These are phyloP conservation scores for Pezicula neosporulosa DNA, from an alignment of 2,329 filamentous ascomycete genomes.

Conservation along the genomic window DNA sequence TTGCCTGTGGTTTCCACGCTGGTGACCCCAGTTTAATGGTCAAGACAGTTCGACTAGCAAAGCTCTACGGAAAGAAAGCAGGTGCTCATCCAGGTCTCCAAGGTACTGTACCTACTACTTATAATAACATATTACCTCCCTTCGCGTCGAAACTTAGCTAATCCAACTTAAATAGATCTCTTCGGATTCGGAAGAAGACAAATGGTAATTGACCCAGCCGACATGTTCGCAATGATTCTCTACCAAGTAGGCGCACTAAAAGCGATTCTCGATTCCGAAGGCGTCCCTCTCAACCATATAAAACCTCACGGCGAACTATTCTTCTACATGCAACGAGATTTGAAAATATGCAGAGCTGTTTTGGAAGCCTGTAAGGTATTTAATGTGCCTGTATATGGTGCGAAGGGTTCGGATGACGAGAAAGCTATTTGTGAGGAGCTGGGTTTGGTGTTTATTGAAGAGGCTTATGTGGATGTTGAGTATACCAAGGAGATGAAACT, in stretches of 20 bases:
- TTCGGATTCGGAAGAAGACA: slow-evolving; percentile 4
- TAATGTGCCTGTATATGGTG: slow-evolving; percentile 2
- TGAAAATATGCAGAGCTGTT: slow-evolving; percentile 2
- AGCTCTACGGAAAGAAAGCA: slow-evolving; percentile 50
- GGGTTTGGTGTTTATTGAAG: slow-evolving; percentile 2
- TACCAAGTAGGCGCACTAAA: slow-evolving; percentile 5
- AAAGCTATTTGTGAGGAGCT: slow-evolving; percentile 4
- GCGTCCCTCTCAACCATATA: slow-evolving; percentile 4
- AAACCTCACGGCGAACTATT: slow-evolving; percentile 6
- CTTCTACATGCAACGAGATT: slow-evolving; percentile 5
- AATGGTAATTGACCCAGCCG: slow-evolving; percentile 3
- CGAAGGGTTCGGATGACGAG: slow-evolving; percentile 2
- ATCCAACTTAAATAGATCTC: background rate
- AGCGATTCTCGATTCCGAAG: slow-evolving; percentile 1
- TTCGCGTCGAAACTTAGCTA: background rate
- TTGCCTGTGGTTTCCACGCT: slow-evolving; percentile 58
- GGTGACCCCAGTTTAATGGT: slow-evolving; percentile 64
- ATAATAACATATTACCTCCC: background rate
- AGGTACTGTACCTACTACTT: too few relatives aligned
- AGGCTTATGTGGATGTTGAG: slow-evolving; percentile 4
- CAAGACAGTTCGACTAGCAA: slow-evolving; percentile 54
- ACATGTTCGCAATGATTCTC: slow-evolving; percentile 5
- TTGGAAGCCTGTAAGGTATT: slow-evolving; percentile 3
- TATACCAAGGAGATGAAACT: slow-evolving; percentile 19
- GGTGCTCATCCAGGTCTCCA: slow-evolving; percentile 63